Conservation (phyloP, 1,139 yeast genomes). For the Suhomyces wounanorum region DNA sequence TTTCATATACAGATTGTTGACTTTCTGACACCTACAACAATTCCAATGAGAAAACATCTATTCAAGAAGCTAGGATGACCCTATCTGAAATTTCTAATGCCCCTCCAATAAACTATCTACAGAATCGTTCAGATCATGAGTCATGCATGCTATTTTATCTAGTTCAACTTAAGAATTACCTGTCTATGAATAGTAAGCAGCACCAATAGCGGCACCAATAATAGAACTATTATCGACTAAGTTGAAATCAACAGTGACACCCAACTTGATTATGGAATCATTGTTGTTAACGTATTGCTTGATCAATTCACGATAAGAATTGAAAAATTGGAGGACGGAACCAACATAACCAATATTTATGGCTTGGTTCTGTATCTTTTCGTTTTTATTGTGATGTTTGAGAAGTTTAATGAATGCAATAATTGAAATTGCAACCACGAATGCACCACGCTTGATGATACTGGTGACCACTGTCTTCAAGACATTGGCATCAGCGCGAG, state of each 20-base stretch:
- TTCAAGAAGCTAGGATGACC: not conserved
- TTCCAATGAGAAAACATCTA: not conserved
- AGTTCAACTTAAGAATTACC: not conserved
- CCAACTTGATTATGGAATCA: slow-evolving; percentile 28
- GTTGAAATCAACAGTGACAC: slow-evolving; percentile 38
- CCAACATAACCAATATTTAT: slow-evolving; percentile 49
- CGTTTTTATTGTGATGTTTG: slow-evolving; percentile 30
- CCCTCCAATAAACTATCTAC: not conserved
- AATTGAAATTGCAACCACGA: slow-evolving; percentile 40
- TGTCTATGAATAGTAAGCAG: slow-evolving; percentile 32
- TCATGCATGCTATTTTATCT: slow-evolving; percentile 9
- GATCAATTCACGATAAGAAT: slow-evolving; percentile 35
- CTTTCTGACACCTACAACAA: not conserved
- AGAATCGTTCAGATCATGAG: slow-evolving; percentile 4
- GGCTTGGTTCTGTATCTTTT: slow-evolving; percentile 17
- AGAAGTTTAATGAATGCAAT: slow-evolving; percentile 40
- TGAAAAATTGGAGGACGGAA: slow-evolving; percentile 41
- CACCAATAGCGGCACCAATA: slow-evolving; percentile 53
- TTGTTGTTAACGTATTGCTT: slow-evolving; percentile 33
- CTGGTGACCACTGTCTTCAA: slow-evolving; percentile 32
- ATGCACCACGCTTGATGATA: slow-evolving; percentile 43
- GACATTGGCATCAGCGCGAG: slow-evolving; percentile 27
- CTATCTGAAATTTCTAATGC: not conserved
- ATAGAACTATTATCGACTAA: slow-evolving; percentile 46
- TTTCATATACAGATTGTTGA: no score